Base-by-base conservation (phyloP, 257 asterid species). In the Solanum sejunctum region DNA sequence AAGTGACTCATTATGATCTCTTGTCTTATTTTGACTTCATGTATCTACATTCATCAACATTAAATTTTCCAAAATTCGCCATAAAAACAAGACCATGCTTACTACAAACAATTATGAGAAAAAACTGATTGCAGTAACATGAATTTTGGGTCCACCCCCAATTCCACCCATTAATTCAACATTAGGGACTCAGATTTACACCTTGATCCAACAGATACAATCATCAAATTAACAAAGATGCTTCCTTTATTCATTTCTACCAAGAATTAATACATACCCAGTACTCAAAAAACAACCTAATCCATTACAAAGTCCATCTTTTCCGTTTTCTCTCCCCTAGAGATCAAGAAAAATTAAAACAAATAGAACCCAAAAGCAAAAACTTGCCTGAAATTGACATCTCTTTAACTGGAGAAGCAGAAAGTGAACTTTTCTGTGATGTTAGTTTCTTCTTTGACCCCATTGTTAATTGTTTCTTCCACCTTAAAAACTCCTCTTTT, bases 401-500 rank as follows among this genome's bases (percentile, higher is more conserved):
- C 39, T 88, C 84, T 10, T 84, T 85, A 63, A 82, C 88, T 39
- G 85, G 84, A 28, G 89, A 26, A 51, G 80, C 83, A 41, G 85
- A 18, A n/a, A 28, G 71, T 10, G 63, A 12, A 47, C 39, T 69
- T 71, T 69, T 79, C 66, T 45, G n/a, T 2, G 85, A 12, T 69
- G 70, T 84, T 23, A 54, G 41, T 45, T 88, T 84, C 36, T 82
- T 88, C 87, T 70, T 81, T 43, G 88, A 86, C 49, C 87, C 87
- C 90, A 88, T 88, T 28, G 26, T 7, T 18, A n/a, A 12, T 66
- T 64, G 18, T 36, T 23, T 17, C 45, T 15, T 39, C 15, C 21
- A 73, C 52, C 56, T 51, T 66, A 13, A 26, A 39, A 16, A 41
- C 6, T 17, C 51, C 51, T 11, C 36, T 17, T 70, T 45, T 70